phyloP scores from a whole-genome alignment of 179 eudicot genomes.

The Dionaea muscipula region DNA sequence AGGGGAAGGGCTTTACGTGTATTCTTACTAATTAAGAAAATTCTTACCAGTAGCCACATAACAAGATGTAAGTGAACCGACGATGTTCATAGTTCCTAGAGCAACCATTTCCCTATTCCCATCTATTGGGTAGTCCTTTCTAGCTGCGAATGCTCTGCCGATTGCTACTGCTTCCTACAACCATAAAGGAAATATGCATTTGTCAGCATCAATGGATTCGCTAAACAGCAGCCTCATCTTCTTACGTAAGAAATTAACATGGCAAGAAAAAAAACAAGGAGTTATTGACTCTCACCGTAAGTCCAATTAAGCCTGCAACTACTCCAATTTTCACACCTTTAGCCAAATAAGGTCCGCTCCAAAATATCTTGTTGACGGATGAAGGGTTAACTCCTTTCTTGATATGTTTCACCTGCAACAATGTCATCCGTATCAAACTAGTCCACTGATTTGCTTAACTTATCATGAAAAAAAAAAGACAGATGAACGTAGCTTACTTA shows the following conservation, averaged over 20 bases:
- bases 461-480: neutral
- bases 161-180: constrained; percentile 45
- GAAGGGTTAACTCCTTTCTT: constrained; percentile 47
- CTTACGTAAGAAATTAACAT: neutral
- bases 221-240: neutral
- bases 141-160: constrained; percentile 36
- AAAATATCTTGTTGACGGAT: constrained; percentile 33
- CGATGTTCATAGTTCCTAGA: constrained; percentile 36
- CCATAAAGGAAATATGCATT: neutral
- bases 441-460: neutral
- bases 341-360: constrained; percentile 32
- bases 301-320: constrained; percentile 46
- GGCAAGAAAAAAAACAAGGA: neutral
- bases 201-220: neutral
- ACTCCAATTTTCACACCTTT: constrained; percentile 54
- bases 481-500: neutral
- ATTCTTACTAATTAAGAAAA: too few species aligned
- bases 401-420: constrained; percentile 39
- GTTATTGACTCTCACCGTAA: constrained; percentile 31
- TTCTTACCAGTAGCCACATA: constrained; percentile 32
- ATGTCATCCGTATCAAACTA: neutral
- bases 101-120: constrained; percentile 56
- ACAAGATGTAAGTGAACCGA: constrained; percentile 39
- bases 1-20: too few species aligned
- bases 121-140: constrained; percentile 36